Evolutionary conservation across 2,329 filamentous ascomycete species (phyloP).

Genomic region (Neocatenulostroma microsporum): DNA sequence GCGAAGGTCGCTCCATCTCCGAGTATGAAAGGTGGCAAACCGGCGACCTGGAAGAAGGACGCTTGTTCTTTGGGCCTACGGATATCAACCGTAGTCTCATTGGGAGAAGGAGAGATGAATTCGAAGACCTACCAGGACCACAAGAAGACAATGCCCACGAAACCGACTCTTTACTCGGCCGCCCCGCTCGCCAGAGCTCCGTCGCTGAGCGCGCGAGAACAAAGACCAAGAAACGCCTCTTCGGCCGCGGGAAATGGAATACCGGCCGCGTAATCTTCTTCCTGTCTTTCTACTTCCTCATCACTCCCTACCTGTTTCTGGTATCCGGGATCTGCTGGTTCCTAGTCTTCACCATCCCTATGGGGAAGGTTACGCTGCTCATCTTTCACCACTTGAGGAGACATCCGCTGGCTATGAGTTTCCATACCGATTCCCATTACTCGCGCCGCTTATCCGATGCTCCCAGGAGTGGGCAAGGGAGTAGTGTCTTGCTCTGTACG

Average conservation of each 20-base stretch:
- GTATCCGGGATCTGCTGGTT: conserved; percentile 92
- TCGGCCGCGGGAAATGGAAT: conserved; percentile 94
- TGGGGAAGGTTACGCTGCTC: conserved; percentile 90
- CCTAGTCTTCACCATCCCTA: conserved; percentile 94
- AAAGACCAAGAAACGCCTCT: conserved; percentile 68
- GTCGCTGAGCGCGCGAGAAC: conserved; percentile 17
- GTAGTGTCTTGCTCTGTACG: conserved; percentile 84
- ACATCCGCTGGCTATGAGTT: conserved; percentile 85
- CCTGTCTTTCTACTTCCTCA: conserved; percentile 85
- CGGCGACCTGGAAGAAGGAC: conserved; percentile 89
- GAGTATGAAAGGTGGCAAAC: conserved; percentile 99
- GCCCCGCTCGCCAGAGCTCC: conserved; percentile 25
- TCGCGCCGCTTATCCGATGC: conserved; percentile 57
- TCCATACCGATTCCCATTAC: conserved; percentile 76
- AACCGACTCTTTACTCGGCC: conserved; percentile 78
- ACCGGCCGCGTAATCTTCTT: conserved; percentile 93
- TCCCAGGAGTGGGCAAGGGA: conserved; percentile 52
- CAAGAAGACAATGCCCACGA: too few species aligned
- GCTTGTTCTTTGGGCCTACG: conserved; percentile 86
- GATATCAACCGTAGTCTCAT: conserved; percentile 65
- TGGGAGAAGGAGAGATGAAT: conserved; percentile 76
- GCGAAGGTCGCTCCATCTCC: conserved; percentile 91
- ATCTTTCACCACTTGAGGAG: conserved; percentile 85
- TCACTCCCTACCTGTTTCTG: conserved; percentile 76
- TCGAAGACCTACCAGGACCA: conserved; percentile 55